Evolutionary conservation across 306 rosid genomes (phyloP).

Genomic region (Purshia tridentata): DNA sequence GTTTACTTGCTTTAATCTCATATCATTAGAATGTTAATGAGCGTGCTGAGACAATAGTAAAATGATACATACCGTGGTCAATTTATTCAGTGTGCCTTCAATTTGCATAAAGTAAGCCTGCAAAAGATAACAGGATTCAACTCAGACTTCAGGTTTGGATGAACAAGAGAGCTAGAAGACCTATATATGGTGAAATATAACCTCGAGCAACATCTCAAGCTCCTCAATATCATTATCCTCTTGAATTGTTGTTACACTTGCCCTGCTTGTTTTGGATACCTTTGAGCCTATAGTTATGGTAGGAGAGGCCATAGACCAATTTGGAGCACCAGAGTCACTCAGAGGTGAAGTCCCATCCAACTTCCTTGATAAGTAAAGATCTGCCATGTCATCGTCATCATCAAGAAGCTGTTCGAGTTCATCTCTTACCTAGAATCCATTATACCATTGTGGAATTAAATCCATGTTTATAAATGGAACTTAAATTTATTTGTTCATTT

Average conservation of each 20-base stretch:
- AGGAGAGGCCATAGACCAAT: constrained; percentile 58
- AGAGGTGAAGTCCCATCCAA: constrained; percentile 44
- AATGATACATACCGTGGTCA: constrained; percentile 54
- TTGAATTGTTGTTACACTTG: constrained; percentile 44
- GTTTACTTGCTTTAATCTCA: not conserved
- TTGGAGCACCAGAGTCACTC: constrained; percentile 41
- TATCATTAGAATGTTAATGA: not conserved
- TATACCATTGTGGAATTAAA: not conserved
- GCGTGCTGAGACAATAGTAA: constrained; percentile 3
- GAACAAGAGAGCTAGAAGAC: not conserved
- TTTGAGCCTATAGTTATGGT: constrained; percentile 45
- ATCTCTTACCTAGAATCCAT: constrained; percentile 61
- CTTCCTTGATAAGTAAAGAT: constrained; percentile 79
- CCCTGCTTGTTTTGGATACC: constrained; percentile 54
- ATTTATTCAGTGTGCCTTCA: constrained; percentile 69
- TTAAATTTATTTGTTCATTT: not conserved
- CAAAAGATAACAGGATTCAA: constrained; percentile 22
- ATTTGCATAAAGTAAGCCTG: constrained; percentile 83
- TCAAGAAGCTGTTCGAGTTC: constrained; percentile 82
- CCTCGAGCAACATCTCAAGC: constrained; percentile 90
- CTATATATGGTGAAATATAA: constrained; percentile 23
- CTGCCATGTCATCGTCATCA: constrained; percentile 81
- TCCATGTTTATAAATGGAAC: not conserved
- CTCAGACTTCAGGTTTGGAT: constrained; percentile 5
- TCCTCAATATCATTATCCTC: constrained; percentile 70